These are phyloP conservation scores for Aspergillus panamensis DNA, from an alignment of 495 filamentous ascomycete species.

Conservation along the genomic window DNA sequence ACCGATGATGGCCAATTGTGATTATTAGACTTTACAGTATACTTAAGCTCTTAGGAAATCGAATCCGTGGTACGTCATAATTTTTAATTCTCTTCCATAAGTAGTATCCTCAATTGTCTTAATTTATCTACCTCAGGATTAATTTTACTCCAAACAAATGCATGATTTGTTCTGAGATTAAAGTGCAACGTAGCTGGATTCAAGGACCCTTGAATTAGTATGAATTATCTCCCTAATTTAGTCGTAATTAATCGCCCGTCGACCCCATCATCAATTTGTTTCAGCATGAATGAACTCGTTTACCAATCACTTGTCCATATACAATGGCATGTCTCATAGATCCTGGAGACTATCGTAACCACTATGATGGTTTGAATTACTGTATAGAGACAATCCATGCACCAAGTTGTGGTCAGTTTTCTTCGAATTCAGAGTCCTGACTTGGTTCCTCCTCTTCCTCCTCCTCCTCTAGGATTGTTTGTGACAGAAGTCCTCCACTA, in stretches of 20 bases:
- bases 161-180: not conserved
- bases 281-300: not conserved
- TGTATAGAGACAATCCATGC: not conserved
- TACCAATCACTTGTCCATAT: not conserved
- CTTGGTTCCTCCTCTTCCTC: too few relatives aligned
- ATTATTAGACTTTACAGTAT: too few relatives aligned
- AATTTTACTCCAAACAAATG: not conserved
- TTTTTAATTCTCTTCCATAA: too few relatives aligned
- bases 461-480: constrained; percentile 68
- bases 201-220: not conserved
- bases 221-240: too few relatives aligned
- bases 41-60: too few relatives aligned
- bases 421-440: constrained; percentile 23
- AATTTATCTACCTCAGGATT: too few relatives aligned
- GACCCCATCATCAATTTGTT: not conserved
- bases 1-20: too few relatives aligned
- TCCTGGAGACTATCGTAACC: not conserved
- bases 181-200: not conserved
- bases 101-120: too few relatives aligned
- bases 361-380: not conserved
- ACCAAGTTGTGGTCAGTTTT: not conserved
- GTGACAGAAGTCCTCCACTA: constrained; percentile 42
- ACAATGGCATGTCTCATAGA: not conserved
- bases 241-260: not conserved
- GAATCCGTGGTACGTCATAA: too few relatives aligned